Base-by-base conservation (phyloP, 2,329 filamentous ascomycete species). In the Stemphylium vesicarium region DNA sequence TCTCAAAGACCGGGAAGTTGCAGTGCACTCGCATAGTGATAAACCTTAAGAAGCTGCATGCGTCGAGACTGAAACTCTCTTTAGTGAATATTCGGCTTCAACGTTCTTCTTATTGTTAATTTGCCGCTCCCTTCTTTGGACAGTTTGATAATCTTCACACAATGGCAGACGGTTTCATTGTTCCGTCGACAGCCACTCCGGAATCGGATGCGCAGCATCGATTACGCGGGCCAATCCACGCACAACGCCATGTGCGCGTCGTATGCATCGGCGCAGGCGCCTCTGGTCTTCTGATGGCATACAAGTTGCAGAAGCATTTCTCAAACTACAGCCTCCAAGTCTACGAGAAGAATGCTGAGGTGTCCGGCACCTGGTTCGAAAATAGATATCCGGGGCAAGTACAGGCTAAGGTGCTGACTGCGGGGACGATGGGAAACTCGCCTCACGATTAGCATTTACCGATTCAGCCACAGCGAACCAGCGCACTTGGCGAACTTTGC, bases 301-400 rank as follows among this genome's bases (percentile, higher is more conserved):
- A 82, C 72, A 82, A 82, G 65, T 66, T 82, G 7, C 76, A 77
- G 53, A 72, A 72, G 26, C 74, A 77, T 31, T 80, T 83, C 49
- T 62, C 63, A 10, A 78, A 81, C 55, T 80, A 76, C 65, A 71
- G 61, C 10, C 65, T 75, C 47, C 68, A 68, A 9, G 66, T 82
- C 4, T 83, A 80, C 54, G 81, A 84, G 60, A 82, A 82, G 66
- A 82, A 82, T 55, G 48, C 69, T 1, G 77, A 78, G 37, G 68
- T 82, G 0, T 73, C 75, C 2, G 82, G 82, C 4, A 83, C 82
- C 3, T 84, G 81, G 82, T 81, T 69, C 37, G 81, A 83, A 64
- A 84, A 84, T 65, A 71, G 72, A 57, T 78, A 78, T 57, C 74
- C 75, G n/a, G 74, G 75, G 64, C 75, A 67, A 53, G 71, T 67